Percentiles rank a stretch among this genome's conserved stretches.
phyloP scores from a whole-genome alignment of 2,329 filamentous ascomycete genomes.

The Aurifilum marmelostoma region DNA sequence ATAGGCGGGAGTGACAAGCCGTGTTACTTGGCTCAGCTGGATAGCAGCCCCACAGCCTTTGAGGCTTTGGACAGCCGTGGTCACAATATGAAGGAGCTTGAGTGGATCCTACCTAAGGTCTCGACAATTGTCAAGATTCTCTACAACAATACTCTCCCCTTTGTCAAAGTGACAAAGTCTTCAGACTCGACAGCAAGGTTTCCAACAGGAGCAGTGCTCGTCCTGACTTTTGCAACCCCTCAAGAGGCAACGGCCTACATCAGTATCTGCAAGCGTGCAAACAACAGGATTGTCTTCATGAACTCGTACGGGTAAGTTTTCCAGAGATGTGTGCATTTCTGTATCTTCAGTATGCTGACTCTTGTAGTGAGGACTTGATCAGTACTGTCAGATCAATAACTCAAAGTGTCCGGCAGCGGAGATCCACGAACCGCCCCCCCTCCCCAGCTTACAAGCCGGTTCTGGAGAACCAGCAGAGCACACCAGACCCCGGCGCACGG shows the following conservation, averaged over 20 bases:
- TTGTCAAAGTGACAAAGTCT: slow-evolving; percentile 14
- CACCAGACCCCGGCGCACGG: background rate
- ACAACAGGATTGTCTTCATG: background rate
- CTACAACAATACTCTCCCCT: background rate
- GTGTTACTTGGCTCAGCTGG: slow-evolving; percentile 1
- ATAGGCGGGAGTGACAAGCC: slow-evolving; percentile 3
- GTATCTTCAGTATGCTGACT: slow-evolving; percentile 6
- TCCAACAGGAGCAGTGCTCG: slow-evolving; percentile 6
- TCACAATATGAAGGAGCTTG: slow-evolving; percentile 4
- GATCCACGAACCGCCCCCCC: background rate
- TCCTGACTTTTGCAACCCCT: slow-evolving; percentile 21
- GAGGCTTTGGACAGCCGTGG: slow-evolving; percentile 7
- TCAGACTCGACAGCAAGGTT: background rate
- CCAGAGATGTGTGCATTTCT: too few species aligned
- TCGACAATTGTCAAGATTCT: slow-evolving; percentile 6
- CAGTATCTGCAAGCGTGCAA: background rate
- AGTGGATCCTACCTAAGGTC: slow-evolving; percentile 21
- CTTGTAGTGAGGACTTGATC: background rate
- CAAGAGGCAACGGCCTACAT: slow-evolving; percentile 18
- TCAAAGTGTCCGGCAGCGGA: background rate
- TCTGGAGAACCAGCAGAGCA: slow-evolving; percentile 3
- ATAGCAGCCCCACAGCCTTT: background rate
- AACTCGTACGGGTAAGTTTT: slow-evolving; percentile 14
- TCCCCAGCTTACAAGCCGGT: slow-evolving; percentile 4
- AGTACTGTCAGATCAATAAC: background rate